These are phyloP conservation scores for Trypanosomatidae sp. DNA, from an alignment of 208 protist genomes.

Conservation along the genomic window DNA sequence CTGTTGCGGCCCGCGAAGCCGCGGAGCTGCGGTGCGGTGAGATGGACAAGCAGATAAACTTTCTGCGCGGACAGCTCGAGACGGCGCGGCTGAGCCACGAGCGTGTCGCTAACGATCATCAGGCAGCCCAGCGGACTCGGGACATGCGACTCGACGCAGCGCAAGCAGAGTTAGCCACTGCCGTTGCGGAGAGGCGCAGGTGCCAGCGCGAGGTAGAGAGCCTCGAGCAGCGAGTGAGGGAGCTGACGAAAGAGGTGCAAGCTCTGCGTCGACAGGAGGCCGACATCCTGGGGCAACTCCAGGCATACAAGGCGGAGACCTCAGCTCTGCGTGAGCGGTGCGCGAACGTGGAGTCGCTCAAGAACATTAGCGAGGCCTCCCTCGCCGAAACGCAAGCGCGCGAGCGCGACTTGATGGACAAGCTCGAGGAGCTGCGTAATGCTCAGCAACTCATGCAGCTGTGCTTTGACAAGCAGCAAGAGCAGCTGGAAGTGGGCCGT, in stretches of 20 bases:
- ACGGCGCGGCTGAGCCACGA: slow-evolving; percentile 31
- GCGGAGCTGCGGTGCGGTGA: slow-evolving; percentile 30
- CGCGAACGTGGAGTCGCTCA: slow-evolving; percentile 83
- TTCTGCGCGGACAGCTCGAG: slow-evolving; percentile 35
- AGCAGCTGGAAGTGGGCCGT: slow-evolving; percentile 76
- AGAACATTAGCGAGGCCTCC: slow-evolving; percentile 70
- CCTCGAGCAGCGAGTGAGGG: slow-evolving; percentile 32
- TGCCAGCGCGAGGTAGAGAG: slow-evolving; percentile 43
- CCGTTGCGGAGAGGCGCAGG: slow-evolving; percentile 32
- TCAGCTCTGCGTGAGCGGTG: slow-evolving; percentile 75
- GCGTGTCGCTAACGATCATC: slow-evolving; percentile 28
- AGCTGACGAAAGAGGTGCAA: slow-evolving; percentile 49
- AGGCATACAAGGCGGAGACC: slow-evolving; percentile 58
- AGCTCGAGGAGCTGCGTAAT: slow-evolving; percentile 80
- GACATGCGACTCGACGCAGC: slow-evolving; percentile 46
- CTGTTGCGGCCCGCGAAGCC: slow-evolving; percentile 28
- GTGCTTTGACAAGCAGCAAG: slow-evolving; percentile 91
- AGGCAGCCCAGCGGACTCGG: slow-evolving; percentile 26
- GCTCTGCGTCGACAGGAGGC: slow-evolving; percentile 47
- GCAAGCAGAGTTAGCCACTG: slow-evolving; percentile 31
- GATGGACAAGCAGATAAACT: slow-evolving; percentile 37
- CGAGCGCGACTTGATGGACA: slow-evolving; percentile 66
- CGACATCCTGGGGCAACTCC: slow-evolving; percentile 52
- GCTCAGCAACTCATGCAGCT: slow-evolving; percentile 86
- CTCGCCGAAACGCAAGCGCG: slow-evolving; percentile 66